Evolutionary conservation across 768 basidiomycete genomes (phyloP).

Genomic region (Podaxis sp.): DNA sequence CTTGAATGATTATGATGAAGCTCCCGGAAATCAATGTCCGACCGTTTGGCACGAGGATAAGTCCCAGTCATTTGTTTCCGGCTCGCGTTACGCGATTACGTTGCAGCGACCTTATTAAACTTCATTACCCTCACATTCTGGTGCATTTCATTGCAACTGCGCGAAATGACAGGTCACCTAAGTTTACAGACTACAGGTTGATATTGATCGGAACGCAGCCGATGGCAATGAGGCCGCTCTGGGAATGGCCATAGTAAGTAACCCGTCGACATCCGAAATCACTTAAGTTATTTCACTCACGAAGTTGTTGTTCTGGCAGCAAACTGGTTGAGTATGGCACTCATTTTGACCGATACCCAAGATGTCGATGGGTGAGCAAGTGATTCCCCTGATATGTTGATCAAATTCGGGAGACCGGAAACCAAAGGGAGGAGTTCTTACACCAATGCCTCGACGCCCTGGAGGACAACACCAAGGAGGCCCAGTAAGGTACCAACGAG

Average conservation of each 20-base stretch:
- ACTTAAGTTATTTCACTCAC: constrained; percentile 19
- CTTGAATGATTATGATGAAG: neutral
- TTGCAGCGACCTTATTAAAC: neutral
- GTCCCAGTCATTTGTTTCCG: neutral
- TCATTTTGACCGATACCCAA: constrained; percentile 22
- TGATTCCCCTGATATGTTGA: constrained; percentile 21
- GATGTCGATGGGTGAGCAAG: constrained; percentile 29
- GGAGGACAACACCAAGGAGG: constrained; percentile 23
- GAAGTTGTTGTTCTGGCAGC: constrained; percentile 34
- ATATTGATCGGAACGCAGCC: constrained; percentile 39
- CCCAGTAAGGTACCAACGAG: constrained; percentile 23
- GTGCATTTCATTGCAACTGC: neutral
- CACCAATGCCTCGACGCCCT: constrained; percentile 27
- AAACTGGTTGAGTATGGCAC: constrained; percentile 35
- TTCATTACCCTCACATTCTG: neutral
- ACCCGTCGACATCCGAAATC: neutral
- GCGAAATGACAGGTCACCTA: neutral
- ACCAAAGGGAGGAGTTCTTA: constrained; percentile 12
- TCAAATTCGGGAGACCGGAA: neutral
- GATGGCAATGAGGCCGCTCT: constrained; percentile 34
- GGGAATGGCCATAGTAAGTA: neutral
- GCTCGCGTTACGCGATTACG: neutral
- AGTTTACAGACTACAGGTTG: constrained; percentile 17
- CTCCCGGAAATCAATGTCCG: neutral
- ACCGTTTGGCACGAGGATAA: neutral